phyloP scores from a whole-genome alignment of 257 asterid species.

The Penstemon newberryi region DNA sequence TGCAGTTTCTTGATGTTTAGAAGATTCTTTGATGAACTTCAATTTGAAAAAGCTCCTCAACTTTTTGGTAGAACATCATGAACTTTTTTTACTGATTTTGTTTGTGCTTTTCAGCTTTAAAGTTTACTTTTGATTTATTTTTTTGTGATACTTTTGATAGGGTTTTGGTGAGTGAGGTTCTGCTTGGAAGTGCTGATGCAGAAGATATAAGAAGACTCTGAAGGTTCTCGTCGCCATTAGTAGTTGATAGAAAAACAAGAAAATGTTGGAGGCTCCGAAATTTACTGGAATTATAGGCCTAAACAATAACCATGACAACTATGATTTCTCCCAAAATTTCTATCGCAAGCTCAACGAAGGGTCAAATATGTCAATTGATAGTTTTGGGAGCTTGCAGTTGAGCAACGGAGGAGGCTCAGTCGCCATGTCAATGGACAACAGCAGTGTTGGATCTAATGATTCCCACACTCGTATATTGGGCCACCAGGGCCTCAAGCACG shows the following conservation, averaged over 20 bases:
- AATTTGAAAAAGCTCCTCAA: too few relatives aligned
- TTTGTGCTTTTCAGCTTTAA: too few relatives aligned
- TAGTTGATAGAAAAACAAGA: constrained; percentile 27
- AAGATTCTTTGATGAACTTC: too few relatives aligned
- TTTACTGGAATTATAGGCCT: constrained; percentile 75
- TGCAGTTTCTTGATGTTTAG: too few relatives aligned
- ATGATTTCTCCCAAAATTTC: constrained; percentile 66
- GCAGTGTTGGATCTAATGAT: constrained; percentile 87
- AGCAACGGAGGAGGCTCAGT: constrained; percentile 95
- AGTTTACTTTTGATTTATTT: too few relatives aligned
- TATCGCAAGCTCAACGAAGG: constrained; percentile 91
- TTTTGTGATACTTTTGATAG: neutral
- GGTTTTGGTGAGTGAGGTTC: constrained; percentile 34
- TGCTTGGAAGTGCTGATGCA: constrained; percentile 45
- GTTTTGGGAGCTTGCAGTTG: constrained; percentile 85
- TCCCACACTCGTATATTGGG: constrained; percentile 82
- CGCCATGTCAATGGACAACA: constrained; percentile 86
- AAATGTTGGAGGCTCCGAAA: constrained; percentile 86
- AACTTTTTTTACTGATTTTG: too few relatives aligned
- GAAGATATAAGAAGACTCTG: constrained; percentile 33
- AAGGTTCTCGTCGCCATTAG: constrained; percentile 27
- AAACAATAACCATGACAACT: constrained; percentile 73
- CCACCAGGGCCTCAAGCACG: constrained; percentile 87
- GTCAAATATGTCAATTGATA: constrained; percentile 81
- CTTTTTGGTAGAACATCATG: too few relatives aligned